A percentile compares a stretch with the other conserved stretches of the same genome.
Conservation (phyloP, 2,329 filamentous ascomycete genomes). For the Sporothrix dimorphospora region DNA sequence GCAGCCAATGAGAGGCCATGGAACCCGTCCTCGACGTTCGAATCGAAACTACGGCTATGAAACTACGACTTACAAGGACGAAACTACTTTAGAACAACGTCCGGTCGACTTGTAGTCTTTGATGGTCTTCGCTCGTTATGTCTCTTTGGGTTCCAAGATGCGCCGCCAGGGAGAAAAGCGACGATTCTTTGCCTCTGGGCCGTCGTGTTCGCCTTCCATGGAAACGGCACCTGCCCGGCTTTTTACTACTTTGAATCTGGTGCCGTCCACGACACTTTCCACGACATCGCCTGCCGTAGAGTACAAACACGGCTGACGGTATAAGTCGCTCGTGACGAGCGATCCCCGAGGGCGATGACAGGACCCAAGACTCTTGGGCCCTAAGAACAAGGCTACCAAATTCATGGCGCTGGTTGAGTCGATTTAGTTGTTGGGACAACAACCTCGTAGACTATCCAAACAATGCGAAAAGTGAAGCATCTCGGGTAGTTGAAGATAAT, state of each 20-base stretch:
- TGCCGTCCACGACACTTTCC: neutral
- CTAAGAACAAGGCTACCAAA: neutral
- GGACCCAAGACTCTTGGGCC: neutral
- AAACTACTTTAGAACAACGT: neutral
- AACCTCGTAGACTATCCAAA: neutral
- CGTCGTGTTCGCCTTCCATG: neutral
- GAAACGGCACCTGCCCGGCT: too few species aligned
- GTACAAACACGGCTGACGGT: neutral
- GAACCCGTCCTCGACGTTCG: neutral
- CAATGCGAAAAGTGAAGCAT: neutral
- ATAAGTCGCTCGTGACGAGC: neutral
- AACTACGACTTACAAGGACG: neutral
- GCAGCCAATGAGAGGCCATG: neutral
- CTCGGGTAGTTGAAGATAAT: neutral
- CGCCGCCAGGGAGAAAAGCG: slow-evolving; percentile 2
- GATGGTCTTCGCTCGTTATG: neutral
- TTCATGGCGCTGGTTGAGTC: neutral
- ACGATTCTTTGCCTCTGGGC: neutral
- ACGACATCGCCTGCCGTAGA: neutral
- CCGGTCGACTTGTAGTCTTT: neutral
- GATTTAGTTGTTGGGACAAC: neutral
- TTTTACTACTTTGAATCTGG: neutral
- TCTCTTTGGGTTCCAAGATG: slow-evolving; percentile 11
- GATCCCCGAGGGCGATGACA: neutral
- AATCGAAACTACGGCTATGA: neutral